Percentiles rank a stretch among this genome's conserved stretches.
Conservation (phyloP, 2,329 filamentous ascomycete genomes). For the Neurospora sp. region DNA sequence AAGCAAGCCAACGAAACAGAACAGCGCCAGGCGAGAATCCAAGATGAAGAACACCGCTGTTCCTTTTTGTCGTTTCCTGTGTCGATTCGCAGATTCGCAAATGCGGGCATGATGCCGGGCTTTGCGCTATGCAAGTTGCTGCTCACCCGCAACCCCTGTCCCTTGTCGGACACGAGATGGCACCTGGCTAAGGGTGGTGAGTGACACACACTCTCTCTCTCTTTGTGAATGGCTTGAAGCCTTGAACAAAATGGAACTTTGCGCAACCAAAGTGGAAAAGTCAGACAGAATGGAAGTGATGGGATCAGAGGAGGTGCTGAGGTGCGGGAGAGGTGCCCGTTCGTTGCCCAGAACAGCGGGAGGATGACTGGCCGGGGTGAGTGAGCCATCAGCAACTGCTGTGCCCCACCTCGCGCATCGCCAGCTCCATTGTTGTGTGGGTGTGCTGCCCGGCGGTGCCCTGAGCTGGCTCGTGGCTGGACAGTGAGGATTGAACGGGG, state of each 20-base stretch:
- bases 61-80: neutral
- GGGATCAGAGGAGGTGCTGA: neutral
- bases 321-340: neutral
- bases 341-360: neutral
- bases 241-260: neutral
- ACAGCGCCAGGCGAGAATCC: neutral
- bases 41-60: neutral
- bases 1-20: neutral
- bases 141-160: conserved; percentile 19
- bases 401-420: neutral
- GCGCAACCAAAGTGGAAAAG: neutral
- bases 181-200: neutral
- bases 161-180: conserved; percentile 14
- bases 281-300: neutral
- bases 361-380: neutral
- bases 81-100: neutral
- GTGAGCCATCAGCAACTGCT: neutral
- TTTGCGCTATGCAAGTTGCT: conserved; percentile 13
- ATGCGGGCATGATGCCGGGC: neutral
- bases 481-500: neutral
- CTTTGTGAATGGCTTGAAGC: neutral
- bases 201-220: neutral
- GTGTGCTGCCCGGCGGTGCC: neutral
- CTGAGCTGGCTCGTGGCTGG: neutral
- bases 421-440: neutral